Evolutionary conservation across 805 yeast species (phyloP).

Genomic region (Zygosaccharomyces siamensis): DNA sequence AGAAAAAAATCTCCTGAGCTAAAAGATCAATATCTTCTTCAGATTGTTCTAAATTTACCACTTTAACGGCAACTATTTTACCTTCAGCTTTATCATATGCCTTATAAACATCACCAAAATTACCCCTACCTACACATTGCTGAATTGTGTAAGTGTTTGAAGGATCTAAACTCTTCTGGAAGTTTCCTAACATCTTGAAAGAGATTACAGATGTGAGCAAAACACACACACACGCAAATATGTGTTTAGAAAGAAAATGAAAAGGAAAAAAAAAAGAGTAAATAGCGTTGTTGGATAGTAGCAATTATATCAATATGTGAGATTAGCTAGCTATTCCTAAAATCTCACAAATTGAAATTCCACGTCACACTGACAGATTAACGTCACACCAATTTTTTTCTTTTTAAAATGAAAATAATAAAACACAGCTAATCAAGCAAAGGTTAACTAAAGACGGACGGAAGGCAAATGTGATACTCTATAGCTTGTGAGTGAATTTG

Average conservation of each 20-base stretch:
- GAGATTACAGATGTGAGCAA: background rate
- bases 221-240: background rate
- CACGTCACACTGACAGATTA: background rate
- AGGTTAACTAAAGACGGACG: background rate
- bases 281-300: background rate
- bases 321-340: slow-evolving; percentile 4
- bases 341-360: slow-evolving; percentile 1
- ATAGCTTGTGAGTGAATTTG: slow-evolving; percentile 1
- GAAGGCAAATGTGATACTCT: background rate
- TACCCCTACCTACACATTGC: slow-evolving; percentile 74
- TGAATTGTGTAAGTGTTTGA: slow-evolving; percentile 35
- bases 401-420: too few relatives aligned
- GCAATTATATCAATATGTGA: slow-evolving; percentile 3
- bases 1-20: slow-evolving; percentile 72
- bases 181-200: slow-evolving; percentile 4
- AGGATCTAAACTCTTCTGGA: slow-evolving; percentile 19
- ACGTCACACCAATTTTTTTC: background rate
- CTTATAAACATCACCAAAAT: slow-evolving; percentile 80
- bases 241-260: too few relatives aligned
- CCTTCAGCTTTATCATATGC: slow-evolving; percentile 43
- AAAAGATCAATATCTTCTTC: slow-evolving; percentile 69
- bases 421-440: background rate
- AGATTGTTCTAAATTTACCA: slow-evolving; percentile 72
- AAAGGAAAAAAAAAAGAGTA: background rate
- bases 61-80: slow-evolving; percentile 74